A percentile compares a stretch with the other conserved stretches of the same genome.
Conservation (phyloP, 2,329 filamentous ascomycete species). For the Pseudogymnoascus sp. region DNA sequence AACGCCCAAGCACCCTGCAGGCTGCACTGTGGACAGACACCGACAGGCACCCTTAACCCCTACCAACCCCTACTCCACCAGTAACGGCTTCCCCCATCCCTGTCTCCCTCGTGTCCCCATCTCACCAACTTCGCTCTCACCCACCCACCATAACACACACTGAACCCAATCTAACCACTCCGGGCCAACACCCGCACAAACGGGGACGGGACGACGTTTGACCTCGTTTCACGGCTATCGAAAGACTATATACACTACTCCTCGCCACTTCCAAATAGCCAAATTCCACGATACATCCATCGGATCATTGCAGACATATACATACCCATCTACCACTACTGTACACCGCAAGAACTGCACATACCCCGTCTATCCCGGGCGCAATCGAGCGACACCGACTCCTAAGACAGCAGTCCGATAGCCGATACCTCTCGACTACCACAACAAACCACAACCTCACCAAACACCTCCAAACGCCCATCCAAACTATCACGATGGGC, state of each 20-base stretch:
- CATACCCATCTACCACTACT: neutral
- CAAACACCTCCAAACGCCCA: neutral
- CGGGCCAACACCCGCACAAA: neutral
- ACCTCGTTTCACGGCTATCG: conserved; percentile 4
- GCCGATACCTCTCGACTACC: neutral
- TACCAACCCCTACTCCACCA: conserved; percentile 27
- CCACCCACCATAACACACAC: neutral
- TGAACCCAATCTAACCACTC: conserved; percentile 4
- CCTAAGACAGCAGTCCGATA: neutral
- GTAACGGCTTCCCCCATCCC: conserved; percentile 31
- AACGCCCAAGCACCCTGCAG: neutral
- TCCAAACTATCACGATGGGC: conserved; percentile 27
- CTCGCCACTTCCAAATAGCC: neutral
- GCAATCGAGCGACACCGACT: neutral
- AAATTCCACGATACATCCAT: neutral
- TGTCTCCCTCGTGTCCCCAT: conserved; percentile 23
- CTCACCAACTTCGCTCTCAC: neutral
- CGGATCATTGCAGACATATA: neutral
- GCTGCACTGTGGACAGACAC: neutral
- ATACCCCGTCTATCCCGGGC: neutral
- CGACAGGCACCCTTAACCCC: neutral
- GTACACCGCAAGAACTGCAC: neutral
- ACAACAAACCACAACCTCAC: neutral
- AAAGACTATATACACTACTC: neutral
- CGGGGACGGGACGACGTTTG: neutral